These are phyloP conservation scores for Fusarium robinianum DNA, from an alignment of 2,329 filamentous ascomycete genomes.

Conservation along the genomic window DNA sequence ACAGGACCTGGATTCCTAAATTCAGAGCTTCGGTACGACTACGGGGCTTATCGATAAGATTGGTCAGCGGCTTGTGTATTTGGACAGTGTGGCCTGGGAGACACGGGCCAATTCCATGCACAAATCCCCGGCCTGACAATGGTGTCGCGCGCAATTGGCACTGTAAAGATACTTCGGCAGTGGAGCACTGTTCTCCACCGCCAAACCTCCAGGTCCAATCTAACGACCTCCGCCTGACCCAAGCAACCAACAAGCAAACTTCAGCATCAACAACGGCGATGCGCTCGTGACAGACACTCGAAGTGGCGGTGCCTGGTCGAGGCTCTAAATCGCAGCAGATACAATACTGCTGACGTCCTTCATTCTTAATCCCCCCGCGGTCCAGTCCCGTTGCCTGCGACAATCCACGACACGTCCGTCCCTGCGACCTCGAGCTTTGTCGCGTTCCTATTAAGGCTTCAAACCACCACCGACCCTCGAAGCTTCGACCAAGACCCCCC, in stretches of 20 bases:
- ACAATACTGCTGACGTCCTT: not conserved
- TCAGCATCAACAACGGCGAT: conserved; percentile 29
- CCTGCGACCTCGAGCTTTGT: too few species aligned
- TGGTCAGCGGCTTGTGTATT: not conserved
- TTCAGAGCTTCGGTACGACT: conserved; percentile 5
- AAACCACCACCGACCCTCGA: not conserved
- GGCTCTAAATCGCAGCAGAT: not conserved
- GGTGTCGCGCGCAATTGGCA: conserved; percentile 7
- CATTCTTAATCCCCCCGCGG: not conserved
- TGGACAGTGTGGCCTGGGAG: not conserved
- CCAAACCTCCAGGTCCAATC: conserved; percentile 31
- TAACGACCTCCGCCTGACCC: conserved; percentile 32
- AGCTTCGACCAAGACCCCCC: conserved; percentile 6
- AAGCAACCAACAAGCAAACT: conserved; percentile 31
- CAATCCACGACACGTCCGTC: too few species aligned
- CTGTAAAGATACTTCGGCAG: conserved; percentile 21
- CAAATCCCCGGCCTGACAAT: not conserved
- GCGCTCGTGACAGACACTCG: conserved; percentile 28
- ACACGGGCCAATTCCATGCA: not conserved
- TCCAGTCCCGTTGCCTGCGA: too few species aligned
- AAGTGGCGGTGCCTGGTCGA: conserved; percentile 19
- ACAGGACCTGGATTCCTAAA: conserved; percentile 32
- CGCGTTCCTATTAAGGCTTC: too few species aligned
- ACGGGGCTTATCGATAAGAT: conserved; percentile 32
- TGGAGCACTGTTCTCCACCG: conserved; percentile 16